Percentiles rank a stretch among this genome's conserved stretches.
These are phyloP conservation scores for Paraphaeosphaeria sporulosa DNA, from an alignment of 2,329 filamentous ascomycete genomes.

Conservation along the genomic window DNA sequence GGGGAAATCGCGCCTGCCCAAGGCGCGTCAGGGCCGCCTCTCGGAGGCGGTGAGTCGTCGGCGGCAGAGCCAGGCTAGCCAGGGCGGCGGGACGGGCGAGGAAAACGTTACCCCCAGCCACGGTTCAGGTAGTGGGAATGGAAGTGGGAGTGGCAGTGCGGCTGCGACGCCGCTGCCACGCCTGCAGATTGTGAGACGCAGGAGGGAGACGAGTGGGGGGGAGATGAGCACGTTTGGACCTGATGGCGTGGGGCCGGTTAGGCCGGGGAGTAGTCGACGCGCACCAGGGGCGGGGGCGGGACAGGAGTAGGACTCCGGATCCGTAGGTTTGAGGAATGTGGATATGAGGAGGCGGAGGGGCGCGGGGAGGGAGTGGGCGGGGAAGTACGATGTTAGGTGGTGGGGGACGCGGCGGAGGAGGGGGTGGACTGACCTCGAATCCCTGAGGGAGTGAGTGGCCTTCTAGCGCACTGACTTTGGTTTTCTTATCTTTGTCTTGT, in stretches of 20 bases:
- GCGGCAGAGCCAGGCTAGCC: slow-evolving; percentile 34
- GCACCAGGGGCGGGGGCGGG: neutral
- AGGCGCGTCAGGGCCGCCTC: slow-evolving; percentile 41
- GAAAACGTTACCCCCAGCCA: slow-evolving; percentile 30
- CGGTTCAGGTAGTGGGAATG: no score
- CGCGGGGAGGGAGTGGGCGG: slow-evolving; percentile 9
- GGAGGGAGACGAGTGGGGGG: slow-evolving; percentile 46
- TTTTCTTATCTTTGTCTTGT: neutral
- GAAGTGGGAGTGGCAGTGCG: slow-evolving; percentile 4
- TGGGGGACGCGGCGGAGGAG: slow-evolving; percentile 9
- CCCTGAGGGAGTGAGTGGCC: neutral
- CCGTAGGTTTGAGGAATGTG: neutral
- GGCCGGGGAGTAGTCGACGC: neutral
- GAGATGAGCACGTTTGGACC: slow-evolving; percentile 29
- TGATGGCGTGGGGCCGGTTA: neutral
- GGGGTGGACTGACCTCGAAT: neutral
- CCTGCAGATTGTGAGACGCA: slow-evolving; percentile 41
- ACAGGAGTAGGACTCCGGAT: neutral
- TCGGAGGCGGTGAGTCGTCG: slow-evolving; percentile 39
- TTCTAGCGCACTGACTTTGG: no score
- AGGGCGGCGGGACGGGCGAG: slow-evolving; percentile 23
- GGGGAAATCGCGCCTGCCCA: slow-evolving; percentile 32
- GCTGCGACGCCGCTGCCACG: slow-evolving; percentile 35
- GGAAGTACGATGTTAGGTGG: slow-evolving; percentile 15
- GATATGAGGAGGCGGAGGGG: neutral